Evolutionary conservation across 768 basidiomycete genomes (phyloP).

Genomic region (Calvatia gigantea): DNA sequence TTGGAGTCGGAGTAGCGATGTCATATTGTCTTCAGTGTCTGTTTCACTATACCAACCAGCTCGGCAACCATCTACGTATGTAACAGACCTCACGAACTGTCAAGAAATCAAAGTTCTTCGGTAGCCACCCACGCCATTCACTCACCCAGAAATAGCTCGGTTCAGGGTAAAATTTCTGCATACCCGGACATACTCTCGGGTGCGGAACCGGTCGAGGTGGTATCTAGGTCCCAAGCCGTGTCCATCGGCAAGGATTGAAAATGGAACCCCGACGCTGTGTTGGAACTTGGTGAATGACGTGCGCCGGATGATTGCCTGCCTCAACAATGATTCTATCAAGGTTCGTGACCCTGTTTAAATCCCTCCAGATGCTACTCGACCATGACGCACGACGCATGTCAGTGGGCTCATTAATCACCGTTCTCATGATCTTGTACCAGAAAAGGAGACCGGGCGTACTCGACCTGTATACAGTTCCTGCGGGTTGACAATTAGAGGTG

Average conservation of each 20-base stretch:
- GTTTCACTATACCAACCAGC: background rate
- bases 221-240: background rate
- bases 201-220: no score
- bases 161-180: background rate
- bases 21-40: background rate
- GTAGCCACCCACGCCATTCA: background rate
- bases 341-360: background rate
- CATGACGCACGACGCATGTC: background rate
- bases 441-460: background rate
- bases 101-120: background rate
- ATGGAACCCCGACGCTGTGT: background rate
- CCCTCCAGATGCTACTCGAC: background rate
- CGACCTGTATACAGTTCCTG: no score
- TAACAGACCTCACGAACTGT: slow-evolving; percentile 2
- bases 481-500: background rate
- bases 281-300: background rate
- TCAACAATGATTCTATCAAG: background rate
- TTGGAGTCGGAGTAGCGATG: background rate
- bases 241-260: background rate
- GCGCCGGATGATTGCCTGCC: background rate
- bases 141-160: background rate
- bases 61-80: background rate
- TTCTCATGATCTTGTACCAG: background rate
- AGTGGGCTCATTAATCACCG: background rate
- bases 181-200: no score